These are phyloP conservation scores for Mucuna pruriens DNA, from an alignment of 306 rosid species.

Conservation along the genomic window DNA sequence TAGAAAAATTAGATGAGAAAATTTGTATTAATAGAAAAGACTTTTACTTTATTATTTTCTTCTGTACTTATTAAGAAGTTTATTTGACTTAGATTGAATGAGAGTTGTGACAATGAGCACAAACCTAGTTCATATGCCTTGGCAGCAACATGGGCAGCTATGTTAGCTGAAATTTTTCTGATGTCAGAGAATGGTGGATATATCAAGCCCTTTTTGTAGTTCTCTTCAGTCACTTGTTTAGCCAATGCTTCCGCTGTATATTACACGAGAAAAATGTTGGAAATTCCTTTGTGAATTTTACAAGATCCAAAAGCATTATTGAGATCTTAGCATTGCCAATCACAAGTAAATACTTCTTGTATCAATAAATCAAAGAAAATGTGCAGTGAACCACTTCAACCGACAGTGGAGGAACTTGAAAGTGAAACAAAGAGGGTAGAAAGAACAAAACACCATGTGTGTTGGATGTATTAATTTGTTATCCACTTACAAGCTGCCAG, in stretches of 20 bases:
- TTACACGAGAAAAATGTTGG: neutral
- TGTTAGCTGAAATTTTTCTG: slow-evolving; percentile 74
- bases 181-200: slow-evolving; percentile 73
- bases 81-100: neutral
- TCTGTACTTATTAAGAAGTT: neutral
- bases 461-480: neutral
- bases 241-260: slow-evolving; percentile 76
- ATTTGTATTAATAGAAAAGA: too few relatives aligned
- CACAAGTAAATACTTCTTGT: neutral
- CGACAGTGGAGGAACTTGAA: neutral
- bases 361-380: neutral
- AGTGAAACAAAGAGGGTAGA: neutral
- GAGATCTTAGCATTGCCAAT: neutral
- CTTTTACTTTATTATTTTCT: too few relatives aligned
- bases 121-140: slow-evolving; percentile 88
- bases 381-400: neutral
- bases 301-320: neutral
- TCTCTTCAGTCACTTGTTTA: slow-evolving; percentile 61
- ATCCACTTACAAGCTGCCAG: slow-evolving; percentile 13
- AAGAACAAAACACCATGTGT: neutral
- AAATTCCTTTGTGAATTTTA: neutral
- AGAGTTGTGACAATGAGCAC: slow-evolving; percentile 5
- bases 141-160: slow-evolving; percentile 86
- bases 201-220: slow-evolving; percentile 60
- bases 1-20: too few relatives aligned